Evolutionary conservation across 305 asterid genomes (phyloP).

Genomic region (Galium porrigens): DNA sequence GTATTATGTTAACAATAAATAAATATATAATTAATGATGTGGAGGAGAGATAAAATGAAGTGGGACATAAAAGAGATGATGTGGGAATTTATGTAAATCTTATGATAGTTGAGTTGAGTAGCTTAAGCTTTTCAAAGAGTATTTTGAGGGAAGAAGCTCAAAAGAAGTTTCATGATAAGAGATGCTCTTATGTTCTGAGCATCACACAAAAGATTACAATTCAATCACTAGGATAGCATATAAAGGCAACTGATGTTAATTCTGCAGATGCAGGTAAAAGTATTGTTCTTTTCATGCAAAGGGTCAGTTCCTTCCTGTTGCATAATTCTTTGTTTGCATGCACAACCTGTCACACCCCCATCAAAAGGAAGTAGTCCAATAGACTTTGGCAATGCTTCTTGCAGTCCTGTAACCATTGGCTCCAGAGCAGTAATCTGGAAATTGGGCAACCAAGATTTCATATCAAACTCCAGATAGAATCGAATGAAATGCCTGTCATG

Average conservation of each 20-base stretch:
- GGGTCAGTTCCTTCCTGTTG: background rate
- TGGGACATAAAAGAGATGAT: too few relatives aligned
- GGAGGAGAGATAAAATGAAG: too few relatives aligned
- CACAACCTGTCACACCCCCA: conserved; percentile 85
- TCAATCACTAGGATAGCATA: background rate
- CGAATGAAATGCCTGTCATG: background rate
- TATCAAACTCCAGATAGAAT: conserved; percentile 5
- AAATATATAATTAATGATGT: too few relatives aligned
- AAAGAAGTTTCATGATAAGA: too few relatives aligned
- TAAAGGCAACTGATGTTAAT: background rate
- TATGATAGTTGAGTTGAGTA: too few relatives aligned
- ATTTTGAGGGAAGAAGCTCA: too few relatives aligned
- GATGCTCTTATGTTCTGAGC: too few relatives aligned
- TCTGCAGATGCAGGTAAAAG: background rate
- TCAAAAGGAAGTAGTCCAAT: conserved; percentile 88
- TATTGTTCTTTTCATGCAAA: too few relatives aligned
- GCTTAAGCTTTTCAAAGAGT: too few relatives aligned
- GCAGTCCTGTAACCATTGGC: conserved; percentile 73
- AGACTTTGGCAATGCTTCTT: conserved; percentile 88
- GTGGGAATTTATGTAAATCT: too few relatives aligned
- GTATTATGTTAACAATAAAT: too few relatives aligned
- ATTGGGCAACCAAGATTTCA: conserved; percentile 15
- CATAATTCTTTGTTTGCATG: conserved; percentile 5
- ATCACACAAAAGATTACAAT: background rate
- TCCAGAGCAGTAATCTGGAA: conserved; percentile 71